Evolutionary conservation across 352 stramenopile genomes (phyloP).

Genomic region (Elongisporangium undulatum): DNA sequence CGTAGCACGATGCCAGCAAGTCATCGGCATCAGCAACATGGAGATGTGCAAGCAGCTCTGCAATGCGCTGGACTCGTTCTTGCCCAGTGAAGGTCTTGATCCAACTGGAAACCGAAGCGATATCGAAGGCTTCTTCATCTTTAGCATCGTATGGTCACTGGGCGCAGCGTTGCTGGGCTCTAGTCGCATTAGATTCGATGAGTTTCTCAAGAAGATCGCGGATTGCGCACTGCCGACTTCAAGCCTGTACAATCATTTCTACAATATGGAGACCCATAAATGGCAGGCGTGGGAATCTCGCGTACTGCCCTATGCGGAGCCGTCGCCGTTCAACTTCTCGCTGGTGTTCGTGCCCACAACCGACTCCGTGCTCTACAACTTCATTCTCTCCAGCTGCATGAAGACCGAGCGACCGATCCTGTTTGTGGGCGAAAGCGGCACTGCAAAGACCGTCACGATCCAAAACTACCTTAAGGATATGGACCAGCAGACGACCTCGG

Average conservation of each 20-base stretch:
- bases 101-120: conserved; percentile 39
- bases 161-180: conserved; percentile 81
- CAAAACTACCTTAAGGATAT: conserved; percentile 91
- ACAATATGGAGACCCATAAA: conserved; percentile 84
- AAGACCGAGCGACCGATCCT: conserved; percentile 87
- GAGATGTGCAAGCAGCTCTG: conserved; percentile 96
- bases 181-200: conserved; percentile 84
- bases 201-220: conserved; percentile 88
- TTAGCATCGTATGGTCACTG: conserved; percentile 92
- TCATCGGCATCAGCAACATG: conserved; percentile 93
- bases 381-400: conserved; percentile 87
- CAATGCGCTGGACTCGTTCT: conserved; percentile 88
- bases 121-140: conserved; percentile 92
- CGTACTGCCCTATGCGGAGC: conserved; percentile 89
- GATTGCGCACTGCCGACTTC: conserved; percentile 71
- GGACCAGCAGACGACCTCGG: conserved; percentile 55
- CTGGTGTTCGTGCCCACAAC: conserved; percentile 95
- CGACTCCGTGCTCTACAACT: conserved; percentile 92
- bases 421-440: conserved; percentile 93
- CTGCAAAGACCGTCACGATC: conserved; percentile 95
- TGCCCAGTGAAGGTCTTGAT: conserved; percentile 53
- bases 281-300: conserved; percentile 89
- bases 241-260: conserved; percentile 89
- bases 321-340: conserved; percentile 92
- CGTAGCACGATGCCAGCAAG: conserved; percentile 87